Evolutionary conservation across 2,329 filamentous ascomycete species (phyloP), one percentile per base, ranked within the genome.

Genomic region (Phaeosphaeria sp.): DNA sequence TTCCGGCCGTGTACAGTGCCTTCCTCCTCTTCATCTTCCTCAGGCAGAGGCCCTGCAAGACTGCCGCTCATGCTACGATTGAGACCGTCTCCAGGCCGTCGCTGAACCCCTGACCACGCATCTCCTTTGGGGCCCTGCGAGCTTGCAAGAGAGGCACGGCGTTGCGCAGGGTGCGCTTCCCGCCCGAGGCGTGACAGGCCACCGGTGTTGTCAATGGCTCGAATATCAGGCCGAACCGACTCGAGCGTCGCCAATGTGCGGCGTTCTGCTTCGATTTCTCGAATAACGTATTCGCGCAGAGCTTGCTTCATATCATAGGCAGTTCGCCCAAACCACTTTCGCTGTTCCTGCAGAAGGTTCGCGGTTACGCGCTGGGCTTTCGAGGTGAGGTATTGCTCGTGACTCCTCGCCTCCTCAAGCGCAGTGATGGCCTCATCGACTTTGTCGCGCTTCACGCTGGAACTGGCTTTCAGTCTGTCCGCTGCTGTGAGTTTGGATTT

Each of bases 41-140:
- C 89, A 15, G 83, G 81, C 9, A 89, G 80, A 25, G 73, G 33
- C 67, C 73, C 43, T 62, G 89, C 86, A 63, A 91, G 85, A 73
- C 87, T 91, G 48, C 90, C 88, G 55, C 90, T 92, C 64, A 93
- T 84, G 73, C 89, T 93, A 68, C 93, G 86, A 71, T 86, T 90
- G 55, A 92, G 79, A n/a, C 88, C 89, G 68, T 96, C 77, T 25
- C 72, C 92, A 27, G 89, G 88, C 54, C 91, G 86, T 60, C 95
- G 86, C 36, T 93, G 92, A 25, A 97, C 93, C 56, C 95, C 95
- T 70, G 92, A 97, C 95, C 95, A 99, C 17, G 95, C 90, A 77
- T 99, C 95, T n/a, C 95, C 95, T 80, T 96, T 96, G 49, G 95
- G 94, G 0, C 95, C 95, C 79, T 99, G 95, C 70, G 91, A 95